These are phyloP conservation scores for Colletotrichum simmondsii DNA, from an alignment of 2,329 filamentous ascomycete genomes.

Conservation along the genomic window DNA sequence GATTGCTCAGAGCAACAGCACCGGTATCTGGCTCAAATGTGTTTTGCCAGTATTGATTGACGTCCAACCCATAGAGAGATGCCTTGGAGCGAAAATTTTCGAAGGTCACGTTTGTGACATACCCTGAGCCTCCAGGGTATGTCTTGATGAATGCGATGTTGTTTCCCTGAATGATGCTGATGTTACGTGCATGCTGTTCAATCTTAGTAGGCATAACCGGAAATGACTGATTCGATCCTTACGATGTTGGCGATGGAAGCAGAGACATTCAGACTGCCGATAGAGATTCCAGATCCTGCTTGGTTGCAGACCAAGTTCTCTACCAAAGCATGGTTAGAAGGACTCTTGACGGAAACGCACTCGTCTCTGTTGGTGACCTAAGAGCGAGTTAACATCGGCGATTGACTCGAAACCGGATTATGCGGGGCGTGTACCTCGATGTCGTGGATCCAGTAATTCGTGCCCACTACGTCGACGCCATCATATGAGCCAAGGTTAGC, in stretches of 20 bases:
- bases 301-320: neutral
- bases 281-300: neutral
- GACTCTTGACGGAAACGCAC: neutral
- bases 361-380: neutral
- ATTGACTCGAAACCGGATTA: neutral
- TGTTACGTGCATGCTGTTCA: neutral
- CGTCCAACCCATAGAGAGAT: neutral
- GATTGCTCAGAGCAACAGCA: neutral
- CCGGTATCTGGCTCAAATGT: neutral
- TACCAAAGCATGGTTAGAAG: neutral
- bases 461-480: neutral
- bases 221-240: neutral
- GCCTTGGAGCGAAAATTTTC: neutral
- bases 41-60: neutral
- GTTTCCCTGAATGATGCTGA: neutral
- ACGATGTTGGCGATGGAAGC: neutral
- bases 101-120: neutral
- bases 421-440: neutral
- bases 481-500: neutral
- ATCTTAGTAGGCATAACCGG: neutral
- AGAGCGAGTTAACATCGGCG: neutral
- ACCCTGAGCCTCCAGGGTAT: neutral
- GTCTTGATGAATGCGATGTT: neutral
- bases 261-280: neutral
- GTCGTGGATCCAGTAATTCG: neutral